These are phyloP conservation scores for Mucor ambiguus DNA, from an alignment of 371 early-diverging fungal species.

Conservation along the genomic window DNA sequence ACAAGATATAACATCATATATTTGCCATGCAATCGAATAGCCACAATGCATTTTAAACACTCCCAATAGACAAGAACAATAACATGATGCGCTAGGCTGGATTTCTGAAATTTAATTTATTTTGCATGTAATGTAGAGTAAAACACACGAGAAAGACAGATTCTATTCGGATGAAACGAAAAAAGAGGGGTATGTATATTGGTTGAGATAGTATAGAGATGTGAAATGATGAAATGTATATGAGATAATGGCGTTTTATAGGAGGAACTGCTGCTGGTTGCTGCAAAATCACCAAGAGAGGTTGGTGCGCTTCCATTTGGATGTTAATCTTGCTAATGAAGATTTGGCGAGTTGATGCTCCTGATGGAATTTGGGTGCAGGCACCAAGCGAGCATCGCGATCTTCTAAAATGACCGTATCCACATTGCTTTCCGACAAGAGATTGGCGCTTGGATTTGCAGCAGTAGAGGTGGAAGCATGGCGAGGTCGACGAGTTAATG, in stretches of 20 bases:
- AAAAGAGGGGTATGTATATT: background rate
- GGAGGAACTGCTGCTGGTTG: background rate
- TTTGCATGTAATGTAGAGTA: background rate
- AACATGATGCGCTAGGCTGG: background rate
- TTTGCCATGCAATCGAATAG: background rate
- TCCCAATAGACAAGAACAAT: background rate
- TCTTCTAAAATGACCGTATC: background rate
- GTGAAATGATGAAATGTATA: conserved; percentile 2
- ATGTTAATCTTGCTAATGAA: background rate
- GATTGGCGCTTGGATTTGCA: background rate
- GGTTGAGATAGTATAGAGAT: background rate
- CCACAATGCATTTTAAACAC: background rate
- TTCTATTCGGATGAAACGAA: background rate
- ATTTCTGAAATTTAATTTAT: background rate
- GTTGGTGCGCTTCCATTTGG: conserved; percentile 1
- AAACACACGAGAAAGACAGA: background rate
- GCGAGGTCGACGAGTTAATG: background rate
- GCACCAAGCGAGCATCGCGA: background rate
- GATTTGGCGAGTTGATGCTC: background rate
- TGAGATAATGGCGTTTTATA: conserved; percentile 3
- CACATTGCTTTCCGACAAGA: background rate
- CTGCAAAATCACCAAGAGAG: background rate
- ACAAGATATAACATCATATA: no score
- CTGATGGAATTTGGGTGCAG: background rate
- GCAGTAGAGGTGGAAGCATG: background rate